Conservation (phyloP, 345 rosid genomes). For the Arabis hirsuta region DNA sequence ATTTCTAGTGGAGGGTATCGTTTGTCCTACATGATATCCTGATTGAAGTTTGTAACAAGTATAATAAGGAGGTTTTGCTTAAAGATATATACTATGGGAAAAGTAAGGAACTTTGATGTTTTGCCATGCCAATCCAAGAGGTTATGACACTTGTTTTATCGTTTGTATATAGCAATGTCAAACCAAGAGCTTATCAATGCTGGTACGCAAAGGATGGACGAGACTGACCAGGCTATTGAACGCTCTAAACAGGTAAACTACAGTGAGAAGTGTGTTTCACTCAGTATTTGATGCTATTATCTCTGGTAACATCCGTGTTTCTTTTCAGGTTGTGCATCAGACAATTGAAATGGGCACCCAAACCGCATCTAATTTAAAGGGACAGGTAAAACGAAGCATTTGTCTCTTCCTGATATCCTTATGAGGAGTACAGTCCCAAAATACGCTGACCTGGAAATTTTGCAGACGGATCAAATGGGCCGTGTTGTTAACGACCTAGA, state of each 20-base stretch:
- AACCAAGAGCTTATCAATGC: slow-evolving; percentile 85
- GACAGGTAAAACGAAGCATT: slow-evolving; percentile 60
- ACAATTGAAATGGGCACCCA: slow-evolving; percentile 93
- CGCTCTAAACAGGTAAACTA: slow-evolving; percentile 75
- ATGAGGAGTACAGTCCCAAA: background rate
- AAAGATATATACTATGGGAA: background rate
- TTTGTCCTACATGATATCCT: background rate
- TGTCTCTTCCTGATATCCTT: background rate
- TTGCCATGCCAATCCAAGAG: background rate
- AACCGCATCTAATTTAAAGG: slow-evolving; percentile 80
- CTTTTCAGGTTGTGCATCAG: slow-evolving; percentile 78
- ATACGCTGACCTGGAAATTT: background rate
- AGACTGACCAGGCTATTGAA: slow-evolving; percentile 92
- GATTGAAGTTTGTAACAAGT: slow-evolving; percentile 3
- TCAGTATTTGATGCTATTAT: background rate
- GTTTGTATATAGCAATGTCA: slow-evolving; percentile 63
- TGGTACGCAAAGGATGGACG: slow-evolving; percentile 84
- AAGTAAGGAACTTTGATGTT: background rate
- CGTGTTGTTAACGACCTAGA: slow-evolving; percentile 87
- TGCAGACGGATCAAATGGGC: slow-evolving; percentile 98
- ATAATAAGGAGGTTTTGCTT: background rate
- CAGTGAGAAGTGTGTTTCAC: slow-evolving; percentile 3
- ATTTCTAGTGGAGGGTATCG: background rate
- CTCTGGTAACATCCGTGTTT: slow-evolving; percentile 33
- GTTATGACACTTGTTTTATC: slow-evolving; percentile 2